Conservation (phyloP, 805 yeast genomes). For the Maudiozyma bulderi region DNA sequence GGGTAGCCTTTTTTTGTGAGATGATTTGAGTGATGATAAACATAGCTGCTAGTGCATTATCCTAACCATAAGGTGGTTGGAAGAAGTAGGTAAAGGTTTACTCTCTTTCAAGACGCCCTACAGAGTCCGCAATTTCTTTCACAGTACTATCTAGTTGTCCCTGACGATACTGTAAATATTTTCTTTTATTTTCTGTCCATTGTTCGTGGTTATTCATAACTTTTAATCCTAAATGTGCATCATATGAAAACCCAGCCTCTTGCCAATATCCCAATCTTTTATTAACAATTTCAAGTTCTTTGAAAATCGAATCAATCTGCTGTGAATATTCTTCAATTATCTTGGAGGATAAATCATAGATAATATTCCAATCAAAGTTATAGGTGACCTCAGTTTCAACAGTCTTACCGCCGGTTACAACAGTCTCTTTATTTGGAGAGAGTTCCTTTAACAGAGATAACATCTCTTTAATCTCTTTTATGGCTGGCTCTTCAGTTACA, state of each 20-base stretch:
- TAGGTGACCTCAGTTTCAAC: not conserved
- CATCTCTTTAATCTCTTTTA: not conserved
- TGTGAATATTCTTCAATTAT: conserved; percentile 25
- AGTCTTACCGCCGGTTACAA: not conserved
- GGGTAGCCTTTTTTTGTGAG: too few species aligned
- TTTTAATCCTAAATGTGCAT: conserved; percentile 24
- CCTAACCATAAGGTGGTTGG: too few species aligned
- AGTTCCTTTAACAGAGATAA: not conserved
- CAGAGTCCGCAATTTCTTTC: not conserved
- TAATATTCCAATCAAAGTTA: conserved; percentile 25
- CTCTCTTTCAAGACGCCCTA: not conserved
- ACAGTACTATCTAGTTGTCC: conserved; percentile 11
- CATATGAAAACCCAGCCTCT: conserved; percentile 26
- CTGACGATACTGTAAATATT: conserved; percentile 14
- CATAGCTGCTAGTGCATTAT: too few species aligned
- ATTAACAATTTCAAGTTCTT: conserved; percentile 17
- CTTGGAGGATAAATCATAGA: conserved; percentile 23
- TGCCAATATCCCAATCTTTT: conserved; percentile 26
- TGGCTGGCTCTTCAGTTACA: not conserved
- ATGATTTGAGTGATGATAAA: too few species aligned
- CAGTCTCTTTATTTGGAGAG: not conserved
- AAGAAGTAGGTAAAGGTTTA: not conserved
- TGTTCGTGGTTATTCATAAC: conserved; percentile 19
- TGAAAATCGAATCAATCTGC: conserved; percentile 16
- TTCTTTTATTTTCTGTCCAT: conserved; percentile 23